Percentiles rank a stretch among this genome's conserved stretches.
Evolutionary conservation across 2,329 filamentous ascomycete genomes (phyloP).

Genomic region (Fusarium annulatum): DNA sequence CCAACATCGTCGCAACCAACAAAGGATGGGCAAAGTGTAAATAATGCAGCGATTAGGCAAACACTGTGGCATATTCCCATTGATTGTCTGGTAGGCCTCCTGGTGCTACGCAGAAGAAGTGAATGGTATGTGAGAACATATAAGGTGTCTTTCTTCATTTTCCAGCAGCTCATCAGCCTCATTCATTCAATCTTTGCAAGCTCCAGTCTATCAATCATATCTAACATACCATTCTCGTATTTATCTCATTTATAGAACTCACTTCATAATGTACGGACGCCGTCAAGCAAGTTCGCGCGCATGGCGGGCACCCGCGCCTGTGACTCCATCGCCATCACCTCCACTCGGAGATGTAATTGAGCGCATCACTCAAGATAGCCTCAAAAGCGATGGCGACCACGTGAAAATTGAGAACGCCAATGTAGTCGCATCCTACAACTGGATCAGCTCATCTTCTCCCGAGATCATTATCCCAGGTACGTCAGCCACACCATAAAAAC

Average conservation of each 20-base stretch:
- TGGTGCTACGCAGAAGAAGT: background rate
- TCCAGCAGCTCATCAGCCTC: background rate
- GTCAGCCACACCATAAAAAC: background rate
- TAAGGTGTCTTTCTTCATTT: background rate
- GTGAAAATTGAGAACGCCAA: slow-evolving; percentile 51
- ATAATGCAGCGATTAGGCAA: slow-evolving; percentile 1
- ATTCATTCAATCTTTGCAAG: too few species aligned
- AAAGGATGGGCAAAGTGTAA: slow-evolving; percentile 25
- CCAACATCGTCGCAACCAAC: slow-evolving; percentile 6
- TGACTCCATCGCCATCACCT: slow-evolving; percentile 18
- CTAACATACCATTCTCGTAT: too few species aligned
- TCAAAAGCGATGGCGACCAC: background rate
- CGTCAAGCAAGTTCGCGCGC: background rate
- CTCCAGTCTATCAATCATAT: too few species aligned
- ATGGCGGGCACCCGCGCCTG: too few species aligned
- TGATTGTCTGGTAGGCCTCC: slow-evolving; percentile 1
- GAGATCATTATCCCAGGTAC: slow-evolving; percentile 59
- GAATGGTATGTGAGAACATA: background rate
- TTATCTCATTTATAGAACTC: background rate
- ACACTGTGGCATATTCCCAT: background rate
- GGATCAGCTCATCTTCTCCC: slow-evolving; percentile 54
- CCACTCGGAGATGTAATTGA: slow-evolving; percentile 42
- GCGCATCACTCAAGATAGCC: slow-evolving; percentile 14
- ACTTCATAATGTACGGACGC: background rate
- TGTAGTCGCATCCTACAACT: slow-evolving; percentile 62